Percentiles rank a stretch among this genome's conserved stretches.
These are phyloP conservation scores for Pichia rugopelliculosa DNA, from an alignment of 805 yeast species.

Conservation along the genomic window DNA sequence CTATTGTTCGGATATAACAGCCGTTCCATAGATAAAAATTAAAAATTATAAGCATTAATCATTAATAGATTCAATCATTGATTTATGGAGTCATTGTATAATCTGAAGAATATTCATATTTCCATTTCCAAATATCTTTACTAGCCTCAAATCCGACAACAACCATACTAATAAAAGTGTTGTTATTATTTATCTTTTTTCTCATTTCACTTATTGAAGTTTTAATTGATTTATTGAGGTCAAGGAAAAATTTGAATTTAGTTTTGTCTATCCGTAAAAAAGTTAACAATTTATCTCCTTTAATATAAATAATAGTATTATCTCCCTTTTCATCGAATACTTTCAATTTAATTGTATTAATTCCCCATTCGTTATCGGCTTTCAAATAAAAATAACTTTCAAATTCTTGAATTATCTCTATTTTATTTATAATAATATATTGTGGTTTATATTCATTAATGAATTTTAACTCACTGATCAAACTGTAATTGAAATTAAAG, in stretches of 20 bases:
- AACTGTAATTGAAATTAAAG: not conserved
- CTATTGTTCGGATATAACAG: not conserved
- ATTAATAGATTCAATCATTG: not conserved
- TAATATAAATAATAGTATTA: not conserved
- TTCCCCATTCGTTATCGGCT: not conserved
- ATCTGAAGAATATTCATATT: not conserved
- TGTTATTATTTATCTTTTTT: not conserved
- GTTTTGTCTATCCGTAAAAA: not conserved
- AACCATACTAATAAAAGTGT: not conserved
- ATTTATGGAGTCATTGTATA: not conserved
- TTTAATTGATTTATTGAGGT: slow-evolving; percentile 1
- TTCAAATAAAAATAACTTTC: slow-evolving; percentile 1
- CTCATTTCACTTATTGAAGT: not conserved
- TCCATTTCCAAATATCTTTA: not conserved
- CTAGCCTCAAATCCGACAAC: not conserved
- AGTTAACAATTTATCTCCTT: not conserved
- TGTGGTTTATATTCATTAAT: slow-evolving; percentile 1
- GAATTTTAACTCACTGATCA: not conserved
- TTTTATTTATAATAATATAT: not conserved
- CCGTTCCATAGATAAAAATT: not conserved
- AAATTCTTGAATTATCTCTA: not conserved
- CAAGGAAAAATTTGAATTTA: not conserved
- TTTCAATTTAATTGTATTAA: slow-evolving; percentile 3
- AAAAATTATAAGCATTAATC: too few species aligned
- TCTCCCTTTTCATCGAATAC: slow-evolving; percentile 3